Conservation (phyloP, 176 grass and related monocot genomes). For the Thinopyrum elongatum region DNA sequence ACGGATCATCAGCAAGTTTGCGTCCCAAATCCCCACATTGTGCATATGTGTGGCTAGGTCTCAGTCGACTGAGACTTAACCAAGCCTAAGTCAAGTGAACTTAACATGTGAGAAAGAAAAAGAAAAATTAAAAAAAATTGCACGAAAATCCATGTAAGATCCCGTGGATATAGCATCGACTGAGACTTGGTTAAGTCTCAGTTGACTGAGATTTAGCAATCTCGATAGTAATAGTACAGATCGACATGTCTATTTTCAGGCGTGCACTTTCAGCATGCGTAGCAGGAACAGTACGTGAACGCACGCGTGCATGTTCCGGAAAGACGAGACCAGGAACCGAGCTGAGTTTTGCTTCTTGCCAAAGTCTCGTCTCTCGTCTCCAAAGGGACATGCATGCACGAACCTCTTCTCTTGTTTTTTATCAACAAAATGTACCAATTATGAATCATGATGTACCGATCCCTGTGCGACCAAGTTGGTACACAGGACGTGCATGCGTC, state of each 20-base stretch:
- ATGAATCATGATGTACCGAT: background rate
- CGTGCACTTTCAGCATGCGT: conserved; percentile 1
- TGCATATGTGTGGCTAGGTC: no score
- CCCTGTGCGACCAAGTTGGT: background rate
- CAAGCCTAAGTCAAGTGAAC: no score
- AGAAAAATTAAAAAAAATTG: no score
- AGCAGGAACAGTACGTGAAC: background rate
- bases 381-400: background rate
- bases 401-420: background rate
- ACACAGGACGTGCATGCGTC: no score
- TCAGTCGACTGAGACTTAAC: no score
- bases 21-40: background rate
- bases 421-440: background rate
- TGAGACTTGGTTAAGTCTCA: no score
- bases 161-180: no score
- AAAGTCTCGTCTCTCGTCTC: conserved; percentile 7
- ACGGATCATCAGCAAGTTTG: background rate
- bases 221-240: background rate
- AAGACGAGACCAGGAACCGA: background rate
- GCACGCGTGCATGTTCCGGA: background rate
- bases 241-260: background rate
- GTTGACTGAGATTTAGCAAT: no score
- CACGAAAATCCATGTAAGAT: no score
- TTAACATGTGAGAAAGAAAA: no score
- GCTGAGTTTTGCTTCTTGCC: conserved; percentile 8